Evolutionary conservation across 257 asterid genomes (phyloP).

Genomic region (Solanum peruvianum): DNA sequence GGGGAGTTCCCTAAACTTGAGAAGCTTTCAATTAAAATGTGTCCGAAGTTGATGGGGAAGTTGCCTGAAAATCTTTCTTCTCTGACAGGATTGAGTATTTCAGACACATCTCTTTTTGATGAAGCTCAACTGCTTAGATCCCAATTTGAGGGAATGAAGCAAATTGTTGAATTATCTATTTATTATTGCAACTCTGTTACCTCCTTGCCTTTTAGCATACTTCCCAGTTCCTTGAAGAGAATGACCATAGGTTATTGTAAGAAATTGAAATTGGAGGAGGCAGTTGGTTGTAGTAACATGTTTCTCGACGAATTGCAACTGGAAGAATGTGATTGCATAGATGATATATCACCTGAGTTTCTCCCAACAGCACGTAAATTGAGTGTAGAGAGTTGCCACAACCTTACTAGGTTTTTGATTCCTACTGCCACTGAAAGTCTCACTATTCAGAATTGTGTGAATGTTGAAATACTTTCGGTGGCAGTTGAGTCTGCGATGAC

Average conservation of each 20-base stretch:
- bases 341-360: background rate
- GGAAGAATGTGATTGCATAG: rapidly evolving
- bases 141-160: background rate
- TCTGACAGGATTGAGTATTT: background rate
- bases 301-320: rapidly evolving
- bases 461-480: too few relatives aligned
- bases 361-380: background rate
- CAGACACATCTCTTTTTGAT: background rate
- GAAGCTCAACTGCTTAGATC: background rate
- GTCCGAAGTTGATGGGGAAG: background rate
- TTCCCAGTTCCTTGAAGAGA: background rate
- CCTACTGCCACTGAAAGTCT: background rate
- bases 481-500: too few relatives aligned
- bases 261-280: background rate
- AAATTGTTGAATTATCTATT: background rate
- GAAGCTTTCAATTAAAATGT: background rate
- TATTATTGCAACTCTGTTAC: rapidly evolving
- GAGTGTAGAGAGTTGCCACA: rapidly evolving
- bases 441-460: rapidly evolving
- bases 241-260: rapidly evolving
- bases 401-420: background rate
- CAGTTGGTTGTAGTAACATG: background rate
- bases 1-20: background rate
- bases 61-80: background rate
- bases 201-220: background rate